A percentile compares a stretch with the other conserved stretches of the same genome.
Conservation (phyloP, 2,329 filamentous ascomycete genomes). For the Pseudocercospora fijiensis region DNA sequence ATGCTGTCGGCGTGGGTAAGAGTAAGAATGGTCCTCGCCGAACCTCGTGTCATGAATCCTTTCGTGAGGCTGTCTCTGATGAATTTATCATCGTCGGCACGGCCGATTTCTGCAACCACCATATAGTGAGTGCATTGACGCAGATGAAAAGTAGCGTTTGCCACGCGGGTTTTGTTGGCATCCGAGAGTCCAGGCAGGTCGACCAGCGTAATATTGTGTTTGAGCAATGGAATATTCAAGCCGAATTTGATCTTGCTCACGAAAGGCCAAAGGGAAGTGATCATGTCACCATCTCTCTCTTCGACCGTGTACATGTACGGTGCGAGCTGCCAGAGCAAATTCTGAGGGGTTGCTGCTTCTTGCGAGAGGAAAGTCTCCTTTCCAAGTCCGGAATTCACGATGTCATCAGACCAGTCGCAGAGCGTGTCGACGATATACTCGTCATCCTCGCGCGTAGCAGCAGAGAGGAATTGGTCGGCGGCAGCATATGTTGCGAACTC, state of each 20-base stretch:
- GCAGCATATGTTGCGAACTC: slow-evolving; percentile 13
- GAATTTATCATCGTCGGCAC: slow-evolving; percentile 19
- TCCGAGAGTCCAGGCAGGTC: slow-evolving; percentile 28
- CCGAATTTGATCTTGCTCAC: slow-evolving; percentile 23
- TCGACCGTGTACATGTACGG: slow-evolving; percentile 16
- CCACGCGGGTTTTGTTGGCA: slow-evolving; percentile 19
- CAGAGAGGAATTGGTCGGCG: not conserved
- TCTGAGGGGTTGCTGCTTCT: slow-evolving; percentile 13
- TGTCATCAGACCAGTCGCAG: not conserved
- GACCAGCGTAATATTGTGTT: slow-evolving; percentile 23
- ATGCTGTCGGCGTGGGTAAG: slow-evolving; percentile 20
- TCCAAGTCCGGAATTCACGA: not conserved
- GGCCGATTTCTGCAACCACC: slow-evolving; percentile 16
- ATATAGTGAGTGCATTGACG: slow-evolving; percentile 22
- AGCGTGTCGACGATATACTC: not conserved
- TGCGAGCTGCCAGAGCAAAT: slow-evolving; percentile 16
- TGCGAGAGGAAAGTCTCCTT: slow-evolving; percentile 6
- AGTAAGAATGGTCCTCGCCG: slow-evolving; percentile 13
- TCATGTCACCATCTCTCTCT: slow-evolving; percentile 5
- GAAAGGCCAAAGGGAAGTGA: slow-evolving; percentile 24
- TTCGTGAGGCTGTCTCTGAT: slow-evolving; percentile 11
- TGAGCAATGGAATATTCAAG: slow-evolving; percentile 21
- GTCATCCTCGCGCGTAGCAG: not conserved
- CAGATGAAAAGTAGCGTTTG: slow-evolving; percentile 12
- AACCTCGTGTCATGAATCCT: slow-evolving; percentile 10